Evolutionary conservation across 2,329 filamentous ascomycete genomes (phyloP).

Genomic region (Lasiodiplodia citricola): DNA sequence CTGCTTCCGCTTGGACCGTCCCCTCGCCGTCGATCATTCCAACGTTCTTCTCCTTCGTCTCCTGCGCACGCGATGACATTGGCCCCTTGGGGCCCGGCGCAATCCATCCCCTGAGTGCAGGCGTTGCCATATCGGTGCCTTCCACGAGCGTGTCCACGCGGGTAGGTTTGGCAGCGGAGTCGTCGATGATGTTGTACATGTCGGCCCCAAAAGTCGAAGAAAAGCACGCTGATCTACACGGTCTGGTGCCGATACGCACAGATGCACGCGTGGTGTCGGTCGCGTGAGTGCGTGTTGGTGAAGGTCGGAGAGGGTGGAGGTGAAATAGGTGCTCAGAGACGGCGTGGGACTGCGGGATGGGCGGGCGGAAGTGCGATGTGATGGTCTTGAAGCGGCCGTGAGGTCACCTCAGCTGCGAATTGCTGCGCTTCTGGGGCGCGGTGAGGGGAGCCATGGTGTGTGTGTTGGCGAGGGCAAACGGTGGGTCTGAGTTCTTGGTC

Average conservation of each 20-base stretch:
- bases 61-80: neutral
- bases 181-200: slow-evolving; percentile 7
- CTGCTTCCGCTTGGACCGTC: slow-evolving; percentile 12
- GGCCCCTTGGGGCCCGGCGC: neutral
- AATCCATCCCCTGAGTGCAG: slow-evolving; percentile 9
- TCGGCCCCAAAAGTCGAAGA: neutral
- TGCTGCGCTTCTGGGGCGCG: slow-evolving; percentile 14
- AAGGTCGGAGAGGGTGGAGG: neutral
- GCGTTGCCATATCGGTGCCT: slow-evolving; percentile 17
- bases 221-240: neutral
- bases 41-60: slow-evolving; percentile 17
- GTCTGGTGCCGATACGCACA: neutral
- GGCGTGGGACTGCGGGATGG: neutral
- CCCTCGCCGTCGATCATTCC: slow-evolving; percentile 6
- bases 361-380: neutral
- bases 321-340: neutral
- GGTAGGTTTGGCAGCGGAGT: neutral
- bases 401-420: slow-evolving; percentile 16
- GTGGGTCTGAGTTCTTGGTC: slow-evolving; percentile 7
- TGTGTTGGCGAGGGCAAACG: slow-evolving; percentile 11
- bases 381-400: neutral
- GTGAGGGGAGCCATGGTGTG: slow-evolving; percentile 16
- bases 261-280: neutral
- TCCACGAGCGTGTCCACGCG: slow-evolving; percentile 6
- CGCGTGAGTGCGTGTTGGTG: slow-evolving; percentile 5